Percentiles rank a stretch among this genome's conserved stretches.
Evolutionary conservation across 176 grass and related monocot genomes (phyloP).

Genomic region (Oryza nivara): DNA sequence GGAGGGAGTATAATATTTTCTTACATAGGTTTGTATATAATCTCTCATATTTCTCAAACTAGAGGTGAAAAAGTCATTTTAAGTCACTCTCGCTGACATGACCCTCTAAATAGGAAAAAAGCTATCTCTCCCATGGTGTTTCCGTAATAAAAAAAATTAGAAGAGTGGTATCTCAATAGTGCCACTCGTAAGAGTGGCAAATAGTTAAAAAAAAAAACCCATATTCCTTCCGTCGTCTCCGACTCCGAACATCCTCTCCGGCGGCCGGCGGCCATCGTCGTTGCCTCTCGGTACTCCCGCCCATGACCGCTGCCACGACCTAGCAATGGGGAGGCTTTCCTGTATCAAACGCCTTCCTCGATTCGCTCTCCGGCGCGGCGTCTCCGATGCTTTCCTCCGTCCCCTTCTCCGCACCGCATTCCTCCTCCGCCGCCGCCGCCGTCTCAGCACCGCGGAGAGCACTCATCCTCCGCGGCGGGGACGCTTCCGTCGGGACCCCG

Average conservation of each 20-base stretch:
- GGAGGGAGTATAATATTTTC: too few species aligned
- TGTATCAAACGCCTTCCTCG: background rate
- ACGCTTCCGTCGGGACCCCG: background rate
- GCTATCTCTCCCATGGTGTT: too few species aligned
- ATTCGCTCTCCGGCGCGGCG: background rate
- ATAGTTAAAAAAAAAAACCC: too few species aligned
- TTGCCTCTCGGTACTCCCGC: background rate
- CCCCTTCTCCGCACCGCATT: background rate
- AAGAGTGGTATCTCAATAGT: too few species aligned
- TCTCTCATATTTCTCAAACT: too few species aligned
- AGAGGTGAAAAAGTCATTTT: too few species aligned
- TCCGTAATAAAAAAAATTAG: too few species aligned
- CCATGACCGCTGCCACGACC: background rate
- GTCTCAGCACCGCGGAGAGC: background rate
- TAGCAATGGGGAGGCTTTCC: background rate
- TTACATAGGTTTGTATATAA: too few species aligned
- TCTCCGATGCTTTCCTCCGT: background rate
- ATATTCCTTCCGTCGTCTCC: background rate
- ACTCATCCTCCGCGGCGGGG: background rate
- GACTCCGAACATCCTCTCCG: background rate
- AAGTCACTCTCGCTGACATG: too few species aligned
- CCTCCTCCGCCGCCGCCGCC: background rate
- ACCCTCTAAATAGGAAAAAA: too few species aligned
- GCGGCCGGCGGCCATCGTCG: background rate
- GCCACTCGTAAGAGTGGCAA: too few species aligned